These are phyloP conservation scores for Podila epicladia DNA, from an alignment of 192 early-diverging fungal genomes.

Conservation along the genomic window DNA sequence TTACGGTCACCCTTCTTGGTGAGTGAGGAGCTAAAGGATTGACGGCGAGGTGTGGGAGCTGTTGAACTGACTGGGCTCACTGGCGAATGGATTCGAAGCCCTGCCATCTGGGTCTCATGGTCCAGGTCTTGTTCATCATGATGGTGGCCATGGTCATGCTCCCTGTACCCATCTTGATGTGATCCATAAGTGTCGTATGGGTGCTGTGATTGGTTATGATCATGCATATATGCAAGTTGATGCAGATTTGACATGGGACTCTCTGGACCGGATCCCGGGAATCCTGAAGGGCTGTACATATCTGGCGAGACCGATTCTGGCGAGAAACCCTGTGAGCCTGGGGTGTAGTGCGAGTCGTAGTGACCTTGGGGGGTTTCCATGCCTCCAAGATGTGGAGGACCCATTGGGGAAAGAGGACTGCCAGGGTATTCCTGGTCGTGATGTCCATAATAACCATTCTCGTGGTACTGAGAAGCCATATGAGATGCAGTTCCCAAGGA, in stretches of 20 bases:
- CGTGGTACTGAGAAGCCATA: conserved; percentile 23
- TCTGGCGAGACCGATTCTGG: conserved; percentile 40
- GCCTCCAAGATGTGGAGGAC: conserved; percentile 16
- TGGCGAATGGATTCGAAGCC: conserved; percentile 38
- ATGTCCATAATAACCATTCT: conserved; percentile 30
- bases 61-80: conserved; percentile 24
- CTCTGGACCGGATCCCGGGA: conserved; percentile 14
- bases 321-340: conserved; percentile 42
- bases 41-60: conserved; percentile 25
- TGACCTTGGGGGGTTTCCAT: conserved; percentile 13
- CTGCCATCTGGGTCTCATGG: conserved; percentile 40
- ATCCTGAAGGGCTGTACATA: conserved; percentile 36
- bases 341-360: conserved; percentile 23
- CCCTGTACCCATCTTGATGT: conserved; percentile 14
- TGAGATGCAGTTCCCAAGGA: conserved; percentile 44
- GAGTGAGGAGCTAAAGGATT: conserved; percentile 40
- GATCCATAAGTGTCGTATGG: conserved; percentile 7
- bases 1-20: conserved; percentile 31
- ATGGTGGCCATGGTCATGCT: conserved; percentile 9
- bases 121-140: conserved; percentile 38
- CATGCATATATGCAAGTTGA: neutral
- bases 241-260: conserved; percentile 9
- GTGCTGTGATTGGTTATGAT: conserved; percentile 19
- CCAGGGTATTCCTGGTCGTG: conserved; percentile 30
- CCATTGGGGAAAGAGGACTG: conserved; percentile 31